Conservation (phyloP, 768 basidiomycete genomes). For the Phylloporus arenicola region DNA sequence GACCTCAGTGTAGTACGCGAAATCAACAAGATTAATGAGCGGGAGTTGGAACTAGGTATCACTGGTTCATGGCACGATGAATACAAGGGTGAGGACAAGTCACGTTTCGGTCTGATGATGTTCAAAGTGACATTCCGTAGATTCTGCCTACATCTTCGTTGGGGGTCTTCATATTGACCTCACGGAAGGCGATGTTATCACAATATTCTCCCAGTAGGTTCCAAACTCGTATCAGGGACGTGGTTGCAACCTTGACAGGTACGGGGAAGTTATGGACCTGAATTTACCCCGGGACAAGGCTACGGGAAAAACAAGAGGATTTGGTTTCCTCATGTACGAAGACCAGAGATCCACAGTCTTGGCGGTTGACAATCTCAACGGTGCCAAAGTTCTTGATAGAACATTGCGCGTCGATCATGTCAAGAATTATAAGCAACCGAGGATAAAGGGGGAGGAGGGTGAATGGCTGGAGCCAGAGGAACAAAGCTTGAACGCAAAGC, state of each 20-base stretch:
- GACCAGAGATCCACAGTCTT: constrained; percentile 94
- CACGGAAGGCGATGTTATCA: constrained; percentile 96
- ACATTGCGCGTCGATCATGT: constrained; percentile 91
- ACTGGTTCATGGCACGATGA: constrained; percentile 92
- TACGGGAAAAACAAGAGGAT: constrained; percentile 86
- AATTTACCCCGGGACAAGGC: constrained; percentile 93
- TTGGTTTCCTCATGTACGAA: constrained; percentile 98
- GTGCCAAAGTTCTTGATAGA: constrained; percentile 79
- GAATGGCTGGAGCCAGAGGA: constrained; percentile 83
- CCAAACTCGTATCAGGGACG: neutral
- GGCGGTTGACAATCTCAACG: constrained; percentile 98
- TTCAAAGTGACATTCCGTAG: constrained; percentile 32
- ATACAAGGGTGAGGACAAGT: constrained; percentile 59
- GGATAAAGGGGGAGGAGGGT: constrained; percentile 70
- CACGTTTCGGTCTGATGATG: neutral
- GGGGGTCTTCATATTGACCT: constrained; percentile 85
- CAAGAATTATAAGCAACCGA: constrained; percentile 87
- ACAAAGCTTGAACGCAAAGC: constrained; percentile 84
- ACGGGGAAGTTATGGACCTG: constrained; percentile 93
- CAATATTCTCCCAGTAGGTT: constrained; percentile 94
- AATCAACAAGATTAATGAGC: constrained; percentile 90
- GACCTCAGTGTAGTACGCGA: constrained; percentile 77
- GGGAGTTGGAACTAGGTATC: constrained; percentile 75
- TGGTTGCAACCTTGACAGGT: constrained; percentile 43
- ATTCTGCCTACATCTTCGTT: constrained; percentile 93